Evolutionary conservation across 2,329 filamentous ascomycete species (phyloP).

Genomic region (Fusarium gaditjirri): DNA sequence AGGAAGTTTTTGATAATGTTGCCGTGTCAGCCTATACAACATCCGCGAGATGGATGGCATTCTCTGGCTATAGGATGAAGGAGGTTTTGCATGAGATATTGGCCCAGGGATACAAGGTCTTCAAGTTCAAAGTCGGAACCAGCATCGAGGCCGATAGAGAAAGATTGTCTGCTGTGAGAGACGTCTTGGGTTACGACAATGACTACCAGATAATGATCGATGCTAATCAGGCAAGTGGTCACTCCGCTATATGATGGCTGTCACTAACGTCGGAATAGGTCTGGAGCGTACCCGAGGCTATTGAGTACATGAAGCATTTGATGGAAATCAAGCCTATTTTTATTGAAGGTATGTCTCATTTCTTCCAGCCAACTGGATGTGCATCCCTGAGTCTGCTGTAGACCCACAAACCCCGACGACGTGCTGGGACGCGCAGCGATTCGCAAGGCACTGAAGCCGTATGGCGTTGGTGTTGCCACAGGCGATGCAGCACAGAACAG

Average conservation of each 20-base stretch:
- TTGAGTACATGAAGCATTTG: neutral
- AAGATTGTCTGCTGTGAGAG: neutral
- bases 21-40: neutral
- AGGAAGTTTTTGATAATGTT: neutral
- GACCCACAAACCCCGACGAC: neutral
- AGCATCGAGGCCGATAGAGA: neutral
- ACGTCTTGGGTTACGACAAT: neutral
- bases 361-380: no score
- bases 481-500: neutral
- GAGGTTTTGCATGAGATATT: neutral
- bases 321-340: neutral
- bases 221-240: neutral
- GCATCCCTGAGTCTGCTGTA: neutral
- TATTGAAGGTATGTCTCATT: neutral
- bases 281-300: neutral
- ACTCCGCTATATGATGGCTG: rapidly evolving
- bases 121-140: neutral
- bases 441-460: neutral
- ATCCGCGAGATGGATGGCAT: neutral
- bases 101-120: neutral
- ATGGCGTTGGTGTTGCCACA: neutral
- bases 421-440: neutral
- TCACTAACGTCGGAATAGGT: neutral
- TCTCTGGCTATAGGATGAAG: neutral
- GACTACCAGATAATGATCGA: neutral